A percentile compares a stretch with the other conserved stretches of the same genome.
Evolutionary conservation across 805 yeast species (phyloP).

Genomic region (Candida sonorensis): DNA sequence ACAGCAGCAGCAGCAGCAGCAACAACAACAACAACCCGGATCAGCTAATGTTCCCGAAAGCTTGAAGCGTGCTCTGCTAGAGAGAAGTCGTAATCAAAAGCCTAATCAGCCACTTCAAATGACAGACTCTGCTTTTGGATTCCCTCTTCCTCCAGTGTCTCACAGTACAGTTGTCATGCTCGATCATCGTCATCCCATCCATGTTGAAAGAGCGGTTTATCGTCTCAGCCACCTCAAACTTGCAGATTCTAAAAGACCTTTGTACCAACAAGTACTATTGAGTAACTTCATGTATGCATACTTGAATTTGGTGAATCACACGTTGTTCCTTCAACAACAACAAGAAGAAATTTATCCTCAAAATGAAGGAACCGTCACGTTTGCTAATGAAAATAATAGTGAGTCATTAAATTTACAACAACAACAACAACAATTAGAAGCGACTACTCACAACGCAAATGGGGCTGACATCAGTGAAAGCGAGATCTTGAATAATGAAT

Average conservation of each 20-base stretch:
- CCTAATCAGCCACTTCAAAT: constrained; percentile 54
- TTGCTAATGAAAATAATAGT: too few species aligned
- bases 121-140: constrained; percentile 81
- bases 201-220: constrained; percentile 93
- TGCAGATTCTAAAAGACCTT: constrained; percentile 88
- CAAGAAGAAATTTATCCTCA: constrained; percentile 30
- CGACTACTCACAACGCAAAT: too few species aligned
- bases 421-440: too few species aligned
- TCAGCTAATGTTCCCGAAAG: constrained; percentile 10
- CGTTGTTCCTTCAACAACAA: constrained; percentile 63
- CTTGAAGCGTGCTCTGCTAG: constrained; percentile 20
- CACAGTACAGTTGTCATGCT: constrained; percentile 72
- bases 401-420: constrained; percentile 1
- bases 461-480: too few species aligned
- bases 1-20: constrained; percentile 2
- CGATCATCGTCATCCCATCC: constrained; percentile 84
- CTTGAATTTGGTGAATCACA: constrained; percentile 89
- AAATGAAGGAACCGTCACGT: too few species aligned
- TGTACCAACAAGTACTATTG: constrained; percentile 85
- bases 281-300: constrained; percentile 98
- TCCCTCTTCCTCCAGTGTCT: constrained; percentile 78
- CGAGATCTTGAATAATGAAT: too few species aligned
- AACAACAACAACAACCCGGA: constrained; percentile 4
- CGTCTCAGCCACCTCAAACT: constrained; percentile 86
- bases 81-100: constrained; percentile 25